Evolutionary conservation across 106 monocot genomes (phyloP), one percentile per base, ranked within the genome.

Genomic region (Acorus calamus): DNA sequence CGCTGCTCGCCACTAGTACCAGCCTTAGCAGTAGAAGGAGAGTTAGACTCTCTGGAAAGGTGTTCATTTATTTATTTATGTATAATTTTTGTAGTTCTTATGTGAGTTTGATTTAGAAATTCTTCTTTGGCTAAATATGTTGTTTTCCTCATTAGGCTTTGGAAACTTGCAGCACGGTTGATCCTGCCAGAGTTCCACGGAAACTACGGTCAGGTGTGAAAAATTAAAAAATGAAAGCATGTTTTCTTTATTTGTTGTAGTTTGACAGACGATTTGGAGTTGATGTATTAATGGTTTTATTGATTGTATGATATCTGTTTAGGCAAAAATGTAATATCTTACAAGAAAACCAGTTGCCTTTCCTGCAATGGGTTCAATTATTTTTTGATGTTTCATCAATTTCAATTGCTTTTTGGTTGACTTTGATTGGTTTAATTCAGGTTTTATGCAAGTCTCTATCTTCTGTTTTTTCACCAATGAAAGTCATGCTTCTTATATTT

Each of bases 131-230:
- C 28, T 28, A 28, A 28, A 28, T 28, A 28, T 28, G 28, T 28
- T 28, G 28, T 28, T 28, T 28, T 28, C 28, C 28, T 28, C 28
- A 28, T 28, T 53, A 80, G 80, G 71, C 59, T 44, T 11, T 45
- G 8, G 75, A 74, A 47, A 62, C 61, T 14, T 56, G 66, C 9
- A 48, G 61, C 62, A 42, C 80, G 58, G 57, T 75, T 57, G 80
- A 75, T 71, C 75, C 71, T 58, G 63, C 63, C 7, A 44, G 53
- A 14, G 80, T 80, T 50, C 80, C 80, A 0, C 70, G 80, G 52
- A 80, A 57, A 80, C 66, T 75, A 55, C 71, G 80, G 48, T 75
- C 80, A 62, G 80, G 80, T 80, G 64, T 52, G 44, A 52, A 6
- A n/a, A n/a, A n/a, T n/a, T n/a, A n/a, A n/a, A n/a, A 28, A 28